These are phyloP conservation scores for Phytophthora rubi DNA, from an alignment of 352 stramenopile species.

Conservation along the genomic window DNA sequence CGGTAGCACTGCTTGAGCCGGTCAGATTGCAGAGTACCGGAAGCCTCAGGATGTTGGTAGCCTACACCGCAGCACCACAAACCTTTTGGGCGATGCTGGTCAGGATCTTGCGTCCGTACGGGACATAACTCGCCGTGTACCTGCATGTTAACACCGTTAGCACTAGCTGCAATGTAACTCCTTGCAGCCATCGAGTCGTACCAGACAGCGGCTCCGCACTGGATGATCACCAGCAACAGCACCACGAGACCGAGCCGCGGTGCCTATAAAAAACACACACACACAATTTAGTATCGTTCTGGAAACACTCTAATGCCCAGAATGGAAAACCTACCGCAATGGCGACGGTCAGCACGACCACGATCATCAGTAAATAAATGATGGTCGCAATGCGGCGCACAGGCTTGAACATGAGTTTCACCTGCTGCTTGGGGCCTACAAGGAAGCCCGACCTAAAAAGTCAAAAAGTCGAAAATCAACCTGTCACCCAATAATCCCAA, in stretches of 20 bases:
- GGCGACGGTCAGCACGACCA: slow-evolving; percentile 73
- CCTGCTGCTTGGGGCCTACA: slow-evolving; percentile 77
- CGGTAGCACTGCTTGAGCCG: not conserved
- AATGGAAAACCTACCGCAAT: slow-evolving; percentile 51
- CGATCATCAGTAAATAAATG: slow-evolving; percentile 83
- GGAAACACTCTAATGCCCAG: not conserved
- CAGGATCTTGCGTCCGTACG: slow-evolving; percentile 85
- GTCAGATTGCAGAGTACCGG: not conserved
- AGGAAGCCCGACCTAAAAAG: slow-evolving; percentile 75
- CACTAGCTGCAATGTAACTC: not conserved
- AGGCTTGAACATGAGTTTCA: slow-evolving; percentile 90
- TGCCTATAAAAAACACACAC: slow-evolving; percentile 36
- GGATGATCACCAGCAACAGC: slow-evolving; percentile 79
- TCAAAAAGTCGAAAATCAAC: slow-evolving; percentile 7
- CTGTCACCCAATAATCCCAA: not conserved
- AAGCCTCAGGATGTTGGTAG: not conserved
- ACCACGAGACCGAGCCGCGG: slow-evolving; percentile 77
- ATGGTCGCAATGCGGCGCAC: slow-evolving; percentile 72
- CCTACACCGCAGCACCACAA: slow-evolving; percentile 47
- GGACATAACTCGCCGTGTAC: slow-evolving; percentile 88
- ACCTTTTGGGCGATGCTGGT: slow-evolving; percentile 67
- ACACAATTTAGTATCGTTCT: not conserved
- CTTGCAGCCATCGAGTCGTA: slow-evolving; percentile 21
- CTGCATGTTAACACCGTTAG: slow-evolving; percentile 24
- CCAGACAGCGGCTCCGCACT: slow-evolving; percentile 80